phyloP scores from a whole-genome alignment of 257 asterid species.

The Penstemon eatonii region DNA sequence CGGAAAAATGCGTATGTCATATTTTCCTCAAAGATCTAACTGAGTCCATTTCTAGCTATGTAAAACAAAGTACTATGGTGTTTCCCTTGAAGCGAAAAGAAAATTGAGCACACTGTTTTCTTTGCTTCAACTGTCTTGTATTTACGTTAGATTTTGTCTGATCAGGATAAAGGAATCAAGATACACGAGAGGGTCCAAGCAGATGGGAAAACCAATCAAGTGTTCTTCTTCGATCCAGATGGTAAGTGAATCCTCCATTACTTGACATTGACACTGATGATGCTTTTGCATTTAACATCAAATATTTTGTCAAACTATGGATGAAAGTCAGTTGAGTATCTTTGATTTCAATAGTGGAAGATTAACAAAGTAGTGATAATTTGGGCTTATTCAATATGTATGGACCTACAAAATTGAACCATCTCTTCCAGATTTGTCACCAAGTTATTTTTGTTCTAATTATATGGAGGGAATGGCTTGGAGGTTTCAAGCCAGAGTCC shows the following conservation, averaged over 20 bases:
- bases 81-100: background rate
- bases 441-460: background rate
- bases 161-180: constrained; percentile 50
- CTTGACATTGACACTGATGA: background rate
- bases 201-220: constrained; percentile 52
- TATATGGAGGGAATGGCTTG: constrained; percentile 46
- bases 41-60: no score
- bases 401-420: background rate
- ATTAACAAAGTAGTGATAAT: background rate
- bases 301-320: background rate
- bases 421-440: background rate
- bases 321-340: background rate
- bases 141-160: background rate
- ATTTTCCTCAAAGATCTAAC: no score
- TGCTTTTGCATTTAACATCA: background rate
- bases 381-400: no score
- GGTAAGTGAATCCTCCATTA: constrained; percentile 41
- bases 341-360: background rate
- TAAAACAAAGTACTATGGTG: no score
- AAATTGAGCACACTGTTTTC: background rate
- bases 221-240: constrained; percentile 57
- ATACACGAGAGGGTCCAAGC: constrained; percentile 38
- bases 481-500: no score
- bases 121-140: background rate
- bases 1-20: background rate